Conservation (phyloP, 2,329 filamentous ascomycete genomes). For the Xylariaceae sp. region DNA sequence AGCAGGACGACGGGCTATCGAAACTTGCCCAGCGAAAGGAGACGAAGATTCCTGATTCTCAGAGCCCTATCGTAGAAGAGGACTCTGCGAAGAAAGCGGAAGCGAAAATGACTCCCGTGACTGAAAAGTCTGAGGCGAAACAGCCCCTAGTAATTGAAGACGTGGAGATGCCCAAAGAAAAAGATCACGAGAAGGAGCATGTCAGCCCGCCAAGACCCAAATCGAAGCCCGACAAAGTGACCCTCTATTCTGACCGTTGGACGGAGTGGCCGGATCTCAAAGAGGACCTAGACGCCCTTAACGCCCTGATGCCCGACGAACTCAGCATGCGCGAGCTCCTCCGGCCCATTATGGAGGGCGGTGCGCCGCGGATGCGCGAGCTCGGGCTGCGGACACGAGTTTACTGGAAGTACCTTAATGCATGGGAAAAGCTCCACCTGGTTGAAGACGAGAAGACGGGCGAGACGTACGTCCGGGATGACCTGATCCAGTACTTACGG, state of each 20-base stretch:
- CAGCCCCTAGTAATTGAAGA: background rate
- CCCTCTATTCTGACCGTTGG: background rate
- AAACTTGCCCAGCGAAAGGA: background rate
- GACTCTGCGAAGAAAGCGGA: background rate
- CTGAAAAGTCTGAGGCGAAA: background rate
- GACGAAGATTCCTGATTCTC: background rate
- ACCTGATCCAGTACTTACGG: slow-evolving; percentile 36
- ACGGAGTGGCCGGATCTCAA: slow-evolving; percentile 17
- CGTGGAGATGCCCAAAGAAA: background rate
- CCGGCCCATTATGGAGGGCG: slow-evolving; percentile 35
- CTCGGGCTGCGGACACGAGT: slow-evolving; percentile 36
- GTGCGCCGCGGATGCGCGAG: slow-evolving; percentile 36
- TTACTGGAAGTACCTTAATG: slow-evolving; percentile 36
- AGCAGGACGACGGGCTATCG: background rate
- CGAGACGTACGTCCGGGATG: slow-evolving; percentile 36
- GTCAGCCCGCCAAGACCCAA: background rate
- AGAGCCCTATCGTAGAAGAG: slow-evolving; percentile 5
- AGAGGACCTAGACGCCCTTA: slow-evolving; percentile 24
- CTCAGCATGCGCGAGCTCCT: slow-evolving; percentile 34
- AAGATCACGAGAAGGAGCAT: background rate
- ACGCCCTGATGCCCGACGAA: slow-evolving; percentile 31
- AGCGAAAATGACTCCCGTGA: background rate
- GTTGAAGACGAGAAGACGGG: slow-evolving; percentile 28
- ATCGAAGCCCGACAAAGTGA: background rate
- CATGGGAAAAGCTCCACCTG: slow-evolving; percentile 37